These are phyloP conservation scores for Przewalskia tangutica DNA, from an alignment of 257 asterid genomes.

Conservation along the genomic window DNA sequence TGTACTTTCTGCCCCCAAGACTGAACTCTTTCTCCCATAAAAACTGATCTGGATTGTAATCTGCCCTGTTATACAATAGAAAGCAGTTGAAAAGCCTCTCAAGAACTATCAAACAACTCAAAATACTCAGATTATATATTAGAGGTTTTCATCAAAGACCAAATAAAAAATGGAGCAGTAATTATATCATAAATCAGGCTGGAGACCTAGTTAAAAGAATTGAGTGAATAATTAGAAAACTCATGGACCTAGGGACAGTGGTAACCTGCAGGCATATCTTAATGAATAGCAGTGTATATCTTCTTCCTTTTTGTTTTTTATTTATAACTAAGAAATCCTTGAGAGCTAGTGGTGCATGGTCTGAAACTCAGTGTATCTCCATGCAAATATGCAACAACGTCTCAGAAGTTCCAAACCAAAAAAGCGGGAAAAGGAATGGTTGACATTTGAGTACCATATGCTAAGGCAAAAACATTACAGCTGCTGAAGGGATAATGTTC, in stretches of 20 bases:
- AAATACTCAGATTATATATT: constrained; percentile 1
- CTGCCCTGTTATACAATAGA: constrained; percentile 60
- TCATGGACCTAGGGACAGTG: background rate
- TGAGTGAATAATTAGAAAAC: background rate
- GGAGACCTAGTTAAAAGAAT: background rate
- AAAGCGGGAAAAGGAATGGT: background rate
- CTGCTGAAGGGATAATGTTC: background rate
- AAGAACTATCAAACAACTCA: background rate
- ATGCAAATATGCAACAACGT: background rate
- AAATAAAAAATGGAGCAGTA: background rate
- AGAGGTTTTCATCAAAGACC: background rate
- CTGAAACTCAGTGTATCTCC: background rate
- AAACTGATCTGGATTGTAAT: constrained; percentile 79
- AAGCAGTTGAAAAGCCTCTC: background rate
- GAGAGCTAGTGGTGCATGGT: background rate
- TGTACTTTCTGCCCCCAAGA: constrained; percentile 73
- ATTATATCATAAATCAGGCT: background rate
- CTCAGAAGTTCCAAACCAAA: background rate
- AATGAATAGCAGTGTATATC: background rate
- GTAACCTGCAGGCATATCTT: background rate
- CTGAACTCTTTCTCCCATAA: constrained; percentile 86
- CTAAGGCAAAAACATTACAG: background rate
- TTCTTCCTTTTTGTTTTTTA: background rate
- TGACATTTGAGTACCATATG: background rate
- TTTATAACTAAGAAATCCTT: background rate